phyloP scores from a whole-genome alignment of 352 stramenopile species.

The Albugo candida region DNA sequence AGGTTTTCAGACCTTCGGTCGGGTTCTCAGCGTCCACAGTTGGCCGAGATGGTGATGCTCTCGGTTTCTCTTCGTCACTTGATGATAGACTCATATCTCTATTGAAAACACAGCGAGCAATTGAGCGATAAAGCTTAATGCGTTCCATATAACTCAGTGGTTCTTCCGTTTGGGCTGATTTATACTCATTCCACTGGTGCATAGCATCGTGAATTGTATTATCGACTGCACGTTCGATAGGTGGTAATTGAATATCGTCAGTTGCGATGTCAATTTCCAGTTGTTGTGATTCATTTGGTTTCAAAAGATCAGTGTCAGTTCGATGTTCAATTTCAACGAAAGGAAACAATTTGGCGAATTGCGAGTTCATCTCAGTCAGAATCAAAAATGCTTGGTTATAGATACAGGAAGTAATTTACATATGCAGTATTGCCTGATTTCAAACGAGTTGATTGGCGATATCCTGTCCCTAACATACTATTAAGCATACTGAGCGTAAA shows the following conservation, averaged over 20 bases:
- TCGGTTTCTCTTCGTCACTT: not conserved
- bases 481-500: too few species aligned
- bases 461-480: too few species aligned
- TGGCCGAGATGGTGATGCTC: too few species aligned
- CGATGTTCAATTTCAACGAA: too few species aligned
- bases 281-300: too few species aligned
- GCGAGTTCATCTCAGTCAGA: too few species aligned
- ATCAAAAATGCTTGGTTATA: too few species aligned
- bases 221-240: slow-evolving; percentile 39
- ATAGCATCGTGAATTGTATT: slow-evolving; percentile 30
- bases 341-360: too few species aligned
- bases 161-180: slow-evolving; percentile 23
- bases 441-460: too few species aligned
- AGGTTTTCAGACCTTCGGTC: slow-evolving; percentile 4
- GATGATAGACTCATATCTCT: slow-evolving; percentile 9
- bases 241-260: slow-evolving; percentile 22
- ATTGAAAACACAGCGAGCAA: slow-evolving; percentile 30
- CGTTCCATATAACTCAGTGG: slow-evolving; percentile 32
- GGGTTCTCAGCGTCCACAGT: slow-evolving; percentile 6
- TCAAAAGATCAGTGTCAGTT: too few species aligned
- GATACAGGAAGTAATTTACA: too few species aligned
- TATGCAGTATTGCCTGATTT: too few species aligned
- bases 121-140: slow-evolving; percentile 31
- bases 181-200: slow-evolving; percentile 33
- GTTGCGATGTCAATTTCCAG: slow-evolving; percentile 27